Evolutionary conservation across 1,139 yeast genomes (phyloP), one percentile per base, ranked within the genome.

Genomic region (Suhomyces wounanorum): DNA sequence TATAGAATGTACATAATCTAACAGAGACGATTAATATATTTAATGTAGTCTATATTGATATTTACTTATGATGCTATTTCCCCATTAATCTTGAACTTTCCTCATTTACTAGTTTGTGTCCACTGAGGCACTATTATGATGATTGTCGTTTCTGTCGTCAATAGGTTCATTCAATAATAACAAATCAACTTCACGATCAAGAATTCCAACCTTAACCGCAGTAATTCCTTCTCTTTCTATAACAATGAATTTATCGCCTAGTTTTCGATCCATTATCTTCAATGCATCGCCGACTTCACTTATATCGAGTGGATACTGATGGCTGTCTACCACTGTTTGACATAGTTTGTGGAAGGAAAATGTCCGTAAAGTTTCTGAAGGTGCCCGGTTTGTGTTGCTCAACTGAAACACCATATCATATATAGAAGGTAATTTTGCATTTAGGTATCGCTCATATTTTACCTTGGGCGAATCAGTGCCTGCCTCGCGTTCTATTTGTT

Each of bases 381-480:
- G 38, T 10, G 14, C 14, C 35, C 52, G 10, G 40, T 39, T 43
- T 11, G 33, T 30, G 16, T 30, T 49, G 48, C 60, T 58, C 16
- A 67, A 49, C 51, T 75, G 80, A 55, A 61, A 69, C 3, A 77
- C 55, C 2, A 73, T 66, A 48, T 74, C 72, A 54, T 75, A 77
- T 7, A 76, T 57, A 11, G 66, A 72, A 2, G 64, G 68, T 41
- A 76, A 58, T 57, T 82, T 83, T 4, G 78, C 74, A 6, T 64
- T 58, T 11, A 83, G 59, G 53, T 70, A 78, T 23, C 62, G 56
- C 6, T 71, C 59, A 52, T 78, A 70, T 44, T 70, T 70, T 26
- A 60, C 52, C 53, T 77, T 73, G 1, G 77, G 75, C 1, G 73
- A 53, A 23, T 44, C 51, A 9, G 39, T 17, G 2, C 33, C 48